These are phyloP conservation scores for Penicillium sp. DNA, from an alignment of 2,329 filamentous ascomycete genomes.

Conservation along the genomic window DNA sequence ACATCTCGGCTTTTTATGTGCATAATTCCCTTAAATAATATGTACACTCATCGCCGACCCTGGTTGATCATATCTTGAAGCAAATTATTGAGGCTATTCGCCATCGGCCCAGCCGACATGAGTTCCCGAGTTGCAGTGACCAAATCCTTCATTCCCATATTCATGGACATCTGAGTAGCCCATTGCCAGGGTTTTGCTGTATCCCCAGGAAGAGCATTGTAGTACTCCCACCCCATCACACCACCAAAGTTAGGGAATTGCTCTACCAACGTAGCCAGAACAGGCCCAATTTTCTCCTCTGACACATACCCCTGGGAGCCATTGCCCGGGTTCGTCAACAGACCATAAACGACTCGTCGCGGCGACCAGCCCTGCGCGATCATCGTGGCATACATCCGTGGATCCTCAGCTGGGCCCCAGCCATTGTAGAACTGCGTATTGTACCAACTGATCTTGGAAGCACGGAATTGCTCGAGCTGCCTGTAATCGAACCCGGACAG, in stretches of 20 bases:
- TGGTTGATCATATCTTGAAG: constrained; percentile 33
- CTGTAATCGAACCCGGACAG: constrained; percentile 82
- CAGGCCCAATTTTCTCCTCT: constrained; percentile 57
- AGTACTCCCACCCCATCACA: constrained; percentile 95
- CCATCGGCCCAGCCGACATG: constrained; percentile 29
- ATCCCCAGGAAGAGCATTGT: constrained; percentile 73
- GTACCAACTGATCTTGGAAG: constrained; percentile 75
- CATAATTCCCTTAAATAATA: background rate
- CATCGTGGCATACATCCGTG: constrained; percentile 45
- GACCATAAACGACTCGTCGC: constrained; percentile 73
- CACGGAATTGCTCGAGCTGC: constrained; percentile 68
- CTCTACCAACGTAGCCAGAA: constrained; percentile 59
- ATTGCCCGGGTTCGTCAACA: constrained; percentile 77
- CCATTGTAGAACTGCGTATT: constrained; percentile 94
- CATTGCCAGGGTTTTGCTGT: constrained; percentile 70
- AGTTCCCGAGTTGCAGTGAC: constrained; percentile 35
- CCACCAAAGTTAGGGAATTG: constrained; percentile 75
- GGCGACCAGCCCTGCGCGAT: constrained; percentile 66
- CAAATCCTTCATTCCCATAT: constrained; percentile 45
- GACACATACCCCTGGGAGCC: constrained; percentile 66
- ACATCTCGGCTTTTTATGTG: too few species aligned
- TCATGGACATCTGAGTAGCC: constrained; percentile 67
- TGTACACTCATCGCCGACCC: constrained; percentile 10
- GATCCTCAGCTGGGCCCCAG: constrained; percentile 68
- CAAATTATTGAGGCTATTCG: constrained; percentile 31